Conservation (phyloP, 2,329 filamentous ascomycete species). For the Fusarium ambrosium region DNA sequence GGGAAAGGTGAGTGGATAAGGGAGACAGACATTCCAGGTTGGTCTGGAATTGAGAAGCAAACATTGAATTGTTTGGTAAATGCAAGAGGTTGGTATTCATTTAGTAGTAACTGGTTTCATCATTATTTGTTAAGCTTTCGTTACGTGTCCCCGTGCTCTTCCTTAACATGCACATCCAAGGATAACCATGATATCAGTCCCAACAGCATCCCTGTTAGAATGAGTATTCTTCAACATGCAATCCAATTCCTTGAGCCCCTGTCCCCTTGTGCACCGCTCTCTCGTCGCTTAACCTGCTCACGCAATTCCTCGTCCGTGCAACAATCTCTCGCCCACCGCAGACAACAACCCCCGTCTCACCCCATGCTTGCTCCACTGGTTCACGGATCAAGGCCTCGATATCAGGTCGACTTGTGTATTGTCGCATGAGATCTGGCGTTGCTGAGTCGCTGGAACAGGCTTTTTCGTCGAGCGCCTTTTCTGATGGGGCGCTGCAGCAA, state of each 20-base stretch:
- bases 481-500: conserved; percentile 37
- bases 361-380: conserved; percentile 69
- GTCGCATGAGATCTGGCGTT: conserved; percentile 53
- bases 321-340: conserved; percentile 71
- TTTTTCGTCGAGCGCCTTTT: conserved; percentile 24
- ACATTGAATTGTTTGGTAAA: not conserved
- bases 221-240: conserved; percentile 72
- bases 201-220: conserved; percentile 53
- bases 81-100: not conserved
- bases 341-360: conserved; percentile 72
- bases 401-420: conserved; percentile 63
- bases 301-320: conserved; percentile 66
- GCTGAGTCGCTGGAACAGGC: conserved; percentile 27
- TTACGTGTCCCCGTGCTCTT: conserved; percentile 2
- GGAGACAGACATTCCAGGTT: conserved; percentile 31
- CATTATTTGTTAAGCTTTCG: conserved; percentile 1
- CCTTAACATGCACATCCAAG: not conserved
- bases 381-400: conserved; percentile 65
- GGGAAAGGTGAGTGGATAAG: not conserved
- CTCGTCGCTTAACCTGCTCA: conserved; percentile 70
- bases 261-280: conserved; percentile 74
- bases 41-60: conserved; percentile 8
- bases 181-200: not conserved
- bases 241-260: conserved; percentile 71
- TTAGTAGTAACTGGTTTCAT: not conserved